Percentiles rank a stretch among this genome's conserved stretches.
phyloP scores from a whole-genome alignment of 148 eudicot species.

The Cornus kousa region DNA sequence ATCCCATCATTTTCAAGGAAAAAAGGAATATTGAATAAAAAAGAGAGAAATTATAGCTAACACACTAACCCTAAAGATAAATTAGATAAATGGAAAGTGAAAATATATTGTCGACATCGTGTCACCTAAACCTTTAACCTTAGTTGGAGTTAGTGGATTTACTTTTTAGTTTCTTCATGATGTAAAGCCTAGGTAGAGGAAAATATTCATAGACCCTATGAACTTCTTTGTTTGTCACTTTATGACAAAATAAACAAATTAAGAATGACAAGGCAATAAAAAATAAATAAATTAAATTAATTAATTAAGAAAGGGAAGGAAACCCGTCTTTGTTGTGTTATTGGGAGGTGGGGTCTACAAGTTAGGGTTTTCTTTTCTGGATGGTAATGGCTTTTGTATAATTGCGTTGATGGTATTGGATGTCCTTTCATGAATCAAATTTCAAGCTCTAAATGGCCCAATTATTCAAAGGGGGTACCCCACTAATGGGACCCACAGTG shows the following conservation, averaged over 20 bases:
- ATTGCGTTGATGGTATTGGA: too few relatives aligned
- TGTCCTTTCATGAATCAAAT: background rate
- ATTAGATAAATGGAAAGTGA: background rate
- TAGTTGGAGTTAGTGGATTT: slow-evolving; percentile 1
- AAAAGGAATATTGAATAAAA: background rate
- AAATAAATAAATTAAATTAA: too few relatives aligned
- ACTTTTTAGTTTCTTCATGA: background rate
- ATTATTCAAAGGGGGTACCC: slow-evolving; percentile 6
- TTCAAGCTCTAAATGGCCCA: background rate
- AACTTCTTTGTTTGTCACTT: background rate
- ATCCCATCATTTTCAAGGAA: too few relatives aligned
- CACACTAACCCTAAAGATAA: background rate
- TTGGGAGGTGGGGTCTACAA: background rate
- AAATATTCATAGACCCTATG: background rate
- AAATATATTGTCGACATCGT: slow-evolving; percentile 11
- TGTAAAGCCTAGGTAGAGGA: background rate
- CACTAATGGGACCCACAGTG: background rate
- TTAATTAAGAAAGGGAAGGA: background rate
- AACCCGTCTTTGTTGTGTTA: background rate
- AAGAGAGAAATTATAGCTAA: too few relatives aligned
- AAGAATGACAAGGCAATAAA: background rate
- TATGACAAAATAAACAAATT: background rate
- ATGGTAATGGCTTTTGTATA: background rate
- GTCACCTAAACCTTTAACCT: slow-evolving; percentile 5
- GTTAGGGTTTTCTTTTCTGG: background rate